A percentile compares a stretch with the other conserved stretches of the same genome.
Evolutionary conservation across 78 protist genomes (phyloP).

Genomic region (Chrysochromulina tobinii): DNA sequence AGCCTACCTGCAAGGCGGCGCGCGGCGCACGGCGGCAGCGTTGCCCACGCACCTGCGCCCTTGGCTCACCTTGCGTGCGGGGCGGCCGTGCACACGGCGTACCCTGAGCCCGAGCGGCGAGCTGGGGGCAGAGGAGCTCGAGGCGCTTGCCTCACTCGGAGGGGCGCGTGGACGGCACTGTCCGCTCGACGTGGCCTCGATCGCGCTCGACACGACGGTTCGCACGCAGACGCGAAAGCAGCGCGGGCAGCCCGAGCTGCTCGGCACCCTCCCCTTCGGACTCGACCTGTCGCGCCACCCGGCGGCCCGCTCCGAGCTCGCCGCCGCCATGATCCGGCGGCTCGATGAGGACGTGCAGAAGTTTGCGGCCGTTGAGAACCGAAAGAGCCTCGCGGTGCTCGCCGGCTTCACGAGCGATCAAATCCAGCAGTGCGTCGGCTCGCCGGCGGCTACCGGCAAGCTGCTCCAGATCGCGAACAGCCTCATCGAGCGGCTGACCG

Average conservation of each 20-base stretch:
- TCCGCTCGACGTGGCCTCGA: neutral
- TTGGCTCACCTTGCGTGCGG: neutral
- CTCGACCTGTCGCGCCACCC: slow-evolving; percentile 16
- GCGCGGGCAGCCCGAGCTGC: neutral
- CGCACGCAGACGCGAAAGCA: neutral
- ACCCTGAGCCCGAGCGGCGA: neutral
- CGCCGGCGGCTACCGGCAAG: neutral
- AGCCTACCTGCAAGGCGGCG: neutral
- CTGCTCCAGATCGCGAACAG: neutral
- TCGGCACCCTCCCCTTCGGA: slow-evolving; percentile 25
- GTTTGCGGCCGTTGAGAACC: neutral
- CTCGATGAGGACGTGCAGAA: neutral
- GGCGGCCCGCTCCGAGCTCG: slow-evolving; percentile 21
- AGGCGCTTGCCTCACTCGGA: neutral
- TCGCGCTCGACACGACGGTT: neutral
- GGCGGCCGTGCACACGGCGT: neutral
- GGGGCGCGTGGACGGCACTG: too few species aligned
- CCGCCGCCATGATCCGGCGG: slow-evolving; percentile 17
- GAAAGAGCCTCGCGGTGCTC: neutral
- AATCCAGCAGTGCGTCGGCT: neutral
- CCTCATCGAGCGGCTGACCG: neutral
- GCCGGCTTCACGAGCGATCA: neutral
- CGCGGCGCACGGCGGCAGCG: neutral
- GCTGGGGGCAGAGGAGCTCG: neutral
- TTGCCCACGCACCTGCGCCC: neutral